Percentiles rank a stretch among this genome's conserved stretches.
Evolutionary conservation across 2,329 filamentous ascomycete species (phyloP).

Genomic region (Aureobasidium zeae): DNA sequence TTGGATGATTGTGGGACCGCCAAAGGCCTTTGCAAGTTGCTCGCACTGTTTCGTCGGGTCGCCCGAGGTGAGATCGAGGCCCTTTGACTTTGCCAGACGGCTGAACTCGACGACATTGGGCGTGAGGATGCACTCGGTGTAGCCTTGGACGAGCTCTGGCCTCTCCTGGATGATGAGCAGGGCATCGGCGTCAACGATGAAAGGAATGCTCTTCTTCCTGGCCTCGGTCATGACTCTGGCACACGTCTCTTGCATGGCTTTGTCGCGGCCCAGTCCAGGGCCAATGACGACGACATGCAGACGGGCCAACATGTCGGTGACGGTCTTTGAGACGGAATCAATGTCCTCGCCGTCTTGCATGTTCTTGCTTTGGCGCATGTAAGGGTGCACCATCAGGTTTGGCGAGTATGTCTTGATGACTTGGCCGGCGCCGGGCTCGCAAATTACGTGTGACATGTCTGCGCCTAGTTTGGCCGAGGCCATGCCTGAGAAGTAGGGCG

Average conservation of each 20-base stretch:
- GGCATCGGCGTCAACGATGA: conserved; percentile 89
- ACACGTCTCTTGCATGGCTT: conserved; percentile 80
- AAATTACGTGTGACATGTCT: conserved; percentile 94
- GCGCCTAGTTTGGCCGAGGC: conserved; percentile 84
- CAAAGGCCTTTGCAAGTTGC: conserved; percentile 66
- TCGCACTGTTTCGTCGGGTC: conserved; percentile 50
- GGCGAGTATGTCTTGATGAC: conserved; percentile 98
- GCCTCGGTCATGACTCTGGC: conserved; percentile 71
- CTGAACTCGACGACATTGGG: conserved; percentile 93
- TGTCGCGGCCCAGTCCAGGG: conserved; percentile 81
- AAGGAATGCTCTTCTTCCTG: conserved; percentile 58
- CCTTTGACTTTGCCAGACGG: conserved; percentile 65
- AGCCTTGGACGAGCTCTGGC: conserved; percentile 70
- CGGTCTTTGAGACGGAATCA: conserved; percentile 54
- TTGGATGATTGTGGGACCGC: conserved; percentile 82
- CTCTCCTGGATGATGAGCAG: conserved; percentile 66
- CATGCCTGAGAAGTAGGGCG: conserved; percentile 97
- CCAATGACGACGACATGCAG: conserved; percentile 90
- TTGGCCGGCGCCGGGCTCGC: conserved; percentile 70
- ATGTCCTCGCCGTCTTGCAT: conserved; percentile 46
- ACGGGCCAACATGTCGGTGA: conserved; percentile 72
- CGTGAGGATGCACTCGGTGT: conserved; percentile 75
- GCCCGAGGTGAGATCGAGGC: conserved; percentile 50
- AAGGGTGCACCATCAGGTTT: conserved; percentile 95
- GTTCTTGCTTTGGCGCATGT: conserved; percentile 71